Conservation (phyloP, 805 yeast genomes). For the Blastobotrys terrestris region DNA sequence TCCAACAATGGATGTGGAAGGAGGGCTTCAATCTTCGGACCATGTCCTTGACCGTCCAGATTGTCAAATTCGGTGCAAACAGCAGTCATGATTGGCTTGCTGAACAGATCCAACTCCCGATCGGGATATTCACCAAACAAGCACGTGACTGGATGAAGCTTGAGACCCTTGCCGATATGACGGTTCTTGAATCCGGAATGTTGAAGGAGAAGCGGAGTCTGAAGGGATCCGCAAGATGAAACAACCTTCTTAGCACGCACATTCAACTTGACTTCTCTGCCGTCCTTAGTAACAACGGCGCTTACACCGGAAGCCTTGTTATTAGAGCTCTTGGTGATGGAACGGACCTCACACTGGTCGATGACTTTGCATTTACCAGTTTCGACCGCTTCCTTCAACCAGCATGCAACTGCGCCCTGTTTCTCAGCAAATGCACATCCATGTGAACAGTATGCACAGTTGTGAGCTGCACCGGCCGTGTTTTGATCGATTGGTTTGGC, state of each 20-base stretch:
- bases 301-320: slow-evolving; percentile 43
- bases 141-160: slow-evolving; percentile 44
- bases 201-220: slow-evolving; percentile 43
- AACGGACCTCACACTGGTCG: slow-evolving; percentile 39
- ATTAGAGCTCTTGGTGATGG: slow-evolving; percentile 33
- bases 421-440: slow-evolving; percentile 48
- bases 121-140: slow-evolving; percentile 39
- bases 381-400: slow-evolving; percentile 44
- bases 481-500: slow-evolving; percentile 42
- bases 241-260: slow-evolving; percentile 42
- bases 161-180: slow-evolving; percentile 46
- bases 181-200: slow-evolving; percentile 45
- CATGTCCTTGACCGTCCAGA: slow-evolving; percentile 47
- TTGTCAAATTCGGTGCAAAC: slow-evolving; percentile 43
- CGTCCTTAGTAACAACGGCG: slow-evolving; percentile 30
- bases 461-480: slow-evolving; percentile 36
- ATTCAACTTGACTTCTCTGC: slow-evolving; percentile 26
- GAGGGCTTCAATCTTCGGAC: slow-evolving; percentile 46
- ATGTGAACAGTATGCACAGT: slow-evolving; percentile 42
- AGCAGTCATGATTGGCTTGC: slow-evolving; percentile 45
- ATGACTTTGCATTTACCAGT: slow-evolving; percentile 40
- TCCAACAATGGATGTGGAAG: slow-evolving; percentile 41
- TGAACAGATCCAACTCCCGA: slow-evolving; percentile 33
- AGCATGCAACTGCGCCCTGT: slow-evolving; percentile 45
- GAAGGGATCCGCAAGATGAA: slow-evolving; percentile 42